Base-by-base conservation (phyloP, 805 yeast species). In the Metschnikowia orientalis region DNA sequence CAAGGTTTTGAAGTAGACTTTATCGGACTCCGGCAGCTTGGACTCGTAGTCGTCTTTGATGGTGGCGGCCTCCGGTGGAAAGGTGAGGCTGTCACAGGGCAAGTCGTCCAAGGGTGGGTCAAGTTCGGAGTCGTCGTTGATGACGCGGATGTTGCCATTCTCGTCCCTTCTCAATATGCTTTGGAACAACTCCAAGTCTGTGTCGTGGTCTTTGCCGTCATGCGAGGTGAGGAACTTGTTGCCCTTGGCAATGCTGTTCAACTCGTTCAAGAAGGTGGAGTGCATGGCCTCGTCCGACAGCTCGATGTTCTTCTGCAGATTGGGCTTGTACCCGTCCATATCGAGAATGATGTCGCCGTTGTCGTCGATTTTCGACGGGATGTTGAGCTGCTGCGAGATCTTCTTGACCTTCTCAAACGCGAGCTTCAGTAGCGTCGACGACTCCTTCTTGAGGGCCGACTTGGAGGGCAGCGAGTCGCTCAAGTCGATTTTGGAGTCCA, bases 291-390 rank as follows among this genome's bases (percentile, higher is more conserved):
- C 79, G 53, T 88, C 95, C 0, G 94, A 76, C 45, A 77, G 79
- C 31, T 79, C 79, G 24, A 83, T 75, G 54, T 81, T 86, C 45
- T 79, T 77, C 32, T 79, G 82, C 9, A 67, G 52, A 48, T 81
- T 87, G 20, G 95, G 82, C 59, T 89, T 90, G 61, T 92, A 92
- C 11, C 98, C 98, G 48, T 88, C 94, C 80, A 90, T 86, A 60
- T 92, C 98, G 27, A 92, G 63, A 25, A 88, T 74, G 47, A 92
- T 69, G 52, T 88, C 95, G 8, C 98, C 98, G 49, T 86, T 84
- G 41, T 81, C 80, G 42, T 85, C 95, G 22, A 89, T 73, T 45
- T 79, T 85, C 18, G 94, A 80, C 1, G 97, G 96, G 19, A 92
- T 88, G 51, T 88, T 85, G 44, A 86, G 67, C 51, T 71, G 78